phyloP scores from a whole-genome alignment of 257 asterid genomes.

The Solanum medicagineum region DNA sequence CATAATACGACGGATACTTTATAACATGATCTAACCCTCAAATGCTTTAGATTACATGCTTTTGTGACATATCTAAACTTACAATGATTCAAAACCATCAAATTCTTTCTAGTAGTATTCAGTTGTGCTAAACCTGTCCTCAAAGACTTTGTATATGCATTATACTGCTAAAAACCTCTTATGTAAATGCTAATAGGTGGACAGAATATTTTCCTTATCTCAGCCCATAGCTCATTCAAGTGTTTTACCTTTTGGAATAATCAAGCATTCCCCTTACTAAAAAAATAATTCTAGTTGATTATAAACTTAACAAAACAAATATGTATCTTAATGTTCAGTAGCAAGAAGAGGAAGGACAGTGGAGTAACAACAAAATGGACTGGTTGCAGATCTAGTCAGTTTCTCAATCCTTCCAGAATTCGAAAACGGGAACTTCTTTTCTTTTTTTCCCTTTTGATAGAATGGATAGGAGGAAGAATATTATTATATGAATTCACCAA shows the following conservation, averaged over 20 bases:
- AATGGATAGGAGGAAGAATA: neutral
- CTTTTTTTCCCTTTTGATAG: neutral
- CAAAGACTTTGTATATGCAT: neutral
- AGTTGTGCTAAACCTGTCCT: neutral
- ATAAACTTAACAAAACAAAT: neutral
- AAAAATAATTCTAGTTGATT: neutral
- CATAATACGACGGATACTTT: neutral
- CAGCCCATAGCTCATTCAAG: neutral
- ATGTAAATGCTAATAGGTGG: neutral
- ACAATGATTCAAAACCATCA: neutral
- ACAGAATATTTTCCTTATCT: neutral
- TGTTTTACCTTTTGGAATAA: neutral
- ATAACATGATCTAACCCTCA: neutral
- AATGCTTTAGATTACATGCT: neutral
- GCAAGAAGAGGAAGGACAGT: neutral
- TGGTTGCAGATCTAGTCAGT: neutral
- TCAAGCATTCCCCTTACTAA: neutral
- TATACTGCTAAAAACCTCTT: neutral
- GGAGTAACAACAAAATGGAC: neutral
- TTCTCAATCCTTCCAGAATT: neutral
- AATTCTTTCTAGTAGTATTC: neutral
- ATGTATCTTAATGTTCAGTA: neutral
- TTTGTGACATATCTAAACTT: neutral
- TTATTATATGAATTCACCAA: neutral
- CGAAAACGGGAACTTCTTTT: neutral